A percentile compares a stretch with the other conserved stretches of the same genome.
phyloP scores from a whole-genome alignment of 2,329 filamentous ascomycete genomes.

The Cercospora sojina region DNA sequence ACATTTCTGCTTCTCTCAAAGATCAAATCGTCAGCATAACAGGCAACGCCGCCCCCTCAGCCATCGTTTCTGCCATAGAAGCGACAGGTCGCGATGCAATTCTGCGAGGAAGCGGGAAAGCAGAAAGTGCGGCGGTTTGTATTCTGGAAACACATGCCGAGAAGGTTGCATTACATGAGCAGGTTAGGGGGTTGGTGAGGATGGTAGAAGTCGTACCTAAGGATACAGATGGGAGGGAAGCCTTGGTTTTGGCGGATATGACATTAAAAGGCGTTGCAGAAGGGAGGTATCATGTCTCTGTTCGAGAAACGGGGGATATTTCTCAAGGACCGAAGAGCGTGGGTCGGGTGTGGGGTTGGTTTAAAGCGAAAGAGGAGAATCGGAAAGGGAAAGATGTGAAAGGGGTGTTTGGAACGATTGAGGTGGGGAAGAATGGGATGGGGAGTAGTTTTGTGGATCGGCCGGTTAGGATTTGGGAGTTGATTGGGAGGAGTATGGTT shows the following conservation, averaged over 20 bases:
- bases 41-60: slow-evolving; percentile 86
- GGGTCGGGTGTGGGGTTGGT: slow-evolving; percentile 73
- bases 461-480: slow-evolving; percentile 86
- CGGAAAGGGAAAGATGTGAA: slow-evolving; percentile 48
- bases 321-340: slow-evolving; percentile 78
- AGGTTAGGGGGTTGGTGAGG: slow-evolving; percentile 78
- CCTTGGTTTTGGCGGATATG: slow-evolving; percentile 80
- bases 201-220: slow-evolving; percentile 75
- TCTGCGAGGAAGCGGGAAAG: slow-evolving; percentile 79
- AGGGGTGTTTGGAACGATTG: slow-evolving; percentile 70
- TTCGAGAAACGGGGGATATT: slow-evolving; percentile 85
- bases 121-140: slow-evolving; percentile 84
- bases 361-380: slow-evolving; percentile 45
- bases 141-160: slow-evolving; percentile 80
- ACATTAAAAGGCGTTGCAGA: slow-evolving; percentile 78
- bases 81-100: slow-evolving; percentile 91
- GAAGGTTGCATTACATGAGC: slow-evolving; percentile 42
- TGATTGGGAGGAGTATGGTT: slow-evolving; percentile 90
- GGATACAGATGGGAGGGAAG: slow-evolving; percentile 52
- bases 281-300: slow-evolving; percentile 78
- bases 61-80: slow-evolving; percentile 86
- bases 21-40: slow-evolving; percentile 82
- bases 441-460: slow-evolving; percentile 80
- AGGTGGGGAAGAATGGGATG: slow-evolving; percentile 71
- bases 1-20: slow-evolving; percentile 77